phyloP scores from a whole-genome alignment of 1,139 yeast genomes.

The Sugiyamaella novakii region DNA sequence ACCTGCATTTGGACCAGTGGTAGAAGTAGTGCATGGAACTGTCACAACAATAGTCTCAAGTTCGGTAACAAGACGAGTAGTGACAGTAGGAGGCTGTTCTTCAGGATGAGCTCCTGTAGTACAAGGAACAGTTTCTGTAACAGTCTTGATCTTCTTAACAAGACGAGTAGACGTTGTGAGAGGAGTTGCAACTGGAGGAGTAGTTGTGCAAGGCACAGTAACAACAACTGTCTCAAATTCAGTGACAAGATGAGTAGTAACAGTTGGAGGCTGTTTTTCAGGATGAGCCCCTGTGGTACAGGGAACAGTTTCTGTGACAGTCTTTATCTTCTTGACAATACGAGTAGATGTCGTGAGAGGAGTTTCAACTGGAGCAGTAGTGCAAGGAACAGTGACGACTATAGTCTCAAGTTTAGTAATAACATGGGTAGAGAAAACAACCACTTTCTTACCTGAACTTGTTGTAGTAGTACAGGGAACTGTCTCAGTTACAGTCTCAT shows the following conservation, averaged over 20 bases:
- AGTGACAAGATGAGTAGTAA: neutral
- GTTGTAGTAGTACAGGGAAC: conserved; percentile 1
- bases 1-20: neutral
- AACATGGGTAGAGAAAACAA: neutral
- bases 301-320: conserved; percentile 1
- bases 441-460: neutral
- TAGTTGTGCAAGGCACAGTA: neutral
- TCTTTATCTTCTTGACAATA: neutral
- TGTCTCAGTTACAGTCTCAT: neutral
- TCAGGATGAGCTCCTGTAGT: neutral
- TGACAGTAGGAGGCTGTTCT: neutral
- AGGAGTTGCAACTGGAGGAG: neutral
- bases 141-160: neutral
- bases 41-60: neutral
- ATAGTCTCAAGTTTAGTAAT: neutral
- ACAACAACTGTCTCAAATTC: neutral
- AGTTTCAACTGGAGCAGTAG: neutral
- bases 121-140: conserved; percentile 3
- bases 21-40: neutral
- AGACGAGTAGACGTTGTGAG: neutral
- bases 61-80: neutral
- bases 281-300: neutral
- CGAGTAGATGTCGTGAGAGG: neutral
- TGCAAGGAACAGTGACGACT: conserved; percentile 3
- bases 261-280: neutral